Evolutionary conservation across 225 moss, liverwort and hornwort species (phyloP).

Genomic region (Polytrichum formosum): DNA sequence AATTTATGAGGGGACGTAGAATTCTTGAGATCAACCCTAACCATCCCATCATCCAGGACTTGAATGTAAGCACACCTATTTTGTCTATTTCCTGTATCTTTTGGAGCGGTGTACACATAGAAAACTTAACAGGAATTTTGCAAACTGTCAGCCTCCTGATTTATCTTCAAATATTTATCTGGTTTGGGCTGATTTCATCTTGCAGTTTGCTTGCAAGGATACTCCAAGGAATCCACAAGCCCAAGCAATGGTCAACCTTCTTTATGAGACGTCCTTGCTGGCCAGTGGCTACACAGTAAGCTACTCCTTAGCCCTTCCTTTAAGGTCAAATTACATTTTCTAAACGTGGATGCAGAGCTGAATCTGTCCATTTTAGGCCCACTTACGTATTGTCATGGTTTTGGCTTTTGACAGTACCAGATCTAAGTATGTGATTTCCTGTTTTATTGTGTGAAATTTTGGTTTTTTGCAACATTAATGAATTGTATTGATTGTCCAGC

Average conservation of each 20-base stretch:
- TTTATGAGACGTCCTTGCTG: slow-evolving; percentile 82
- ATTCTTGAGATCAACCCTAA: slow-evolving; percentile 90
- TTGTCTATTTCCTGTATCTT: too few relatives aligned
- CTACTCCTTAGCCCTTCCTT: neutral
- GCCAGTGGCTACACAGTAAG: slow-evolving; percentile 86
- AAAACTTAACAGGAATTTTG: neutral
- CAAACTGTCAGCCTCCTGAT: neutral
- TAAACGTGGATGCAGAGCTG: too few relatives aligned
- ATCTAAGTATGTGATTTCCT: too few relatives aligned
- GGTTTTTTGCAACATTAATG: too few relatives aligned
- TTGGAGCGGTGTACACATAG: too few relatives aligned
- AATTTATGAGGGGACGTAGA: slow-evolving; percentile 92
- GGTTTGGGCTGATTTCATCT: neutral
- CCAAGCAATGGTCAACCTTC: slow-evolving; percentile 67
- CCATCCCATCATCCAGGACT: slow-evolving; percentile 87
- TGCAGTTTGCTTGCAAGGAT: slow-evolving; percentile 79
- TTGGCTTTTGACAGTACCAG: too few relatives aligned
- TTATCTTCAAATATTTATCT: too few relatives aligned
- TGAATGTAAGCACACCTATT: slow-evolving; percentile 49
- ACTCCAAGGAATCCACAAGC: slow-evolving; percentile 72
- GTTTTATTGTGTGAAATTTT: too few relatives aligned
- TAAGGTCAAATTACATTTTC: too few relatives aligned
- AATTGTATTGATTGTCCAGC: slow-evolving; percentile 38
- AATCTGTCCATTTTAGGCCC: too few relatives aligned
- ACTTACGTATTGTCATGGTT: too few relatives aligned